Conservation (phyloP, 75 land plant species). For the Picea sitchensis region DNA sequence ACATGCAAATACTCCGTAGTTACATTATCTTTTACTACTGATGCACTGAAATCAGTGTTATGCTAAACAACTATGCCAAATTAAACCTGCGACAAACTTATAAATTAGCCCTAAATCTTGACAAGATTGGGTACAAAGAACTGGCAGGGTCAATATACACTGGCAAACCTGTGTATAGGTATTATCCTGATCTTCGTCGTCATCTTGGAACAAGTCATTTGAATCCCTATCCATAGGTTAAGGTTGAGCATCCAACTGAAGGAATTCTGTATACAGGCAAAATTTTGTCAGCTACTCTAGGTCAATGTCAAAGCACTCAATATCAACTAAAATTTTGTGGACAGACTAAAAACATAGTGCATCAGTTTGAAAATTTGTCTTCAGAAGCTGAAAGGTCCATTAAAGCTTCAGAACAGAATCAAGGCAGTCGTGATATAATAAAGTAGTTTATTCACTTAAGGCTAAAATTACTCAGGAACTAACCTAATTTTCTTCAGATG, state of each 20-base stretch:
- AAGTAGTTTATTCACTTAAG: not conserved
- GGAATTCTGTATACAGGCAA: conserved; percentile 3
- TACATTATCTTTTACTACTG: no score
- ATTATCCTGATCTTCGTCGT: not conserved
- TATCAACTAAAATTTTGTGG: not conserved
- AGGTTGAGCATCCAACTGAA: not conserved
- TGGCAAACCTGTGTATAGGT: conserved; percentile 32
- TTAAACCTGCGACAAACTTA: no score
- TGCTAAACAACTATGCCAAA: no score
- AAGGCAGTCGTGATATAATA: not conserved
- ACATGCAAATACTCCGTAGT: no score
- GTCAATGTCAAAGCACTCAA: not conserved
- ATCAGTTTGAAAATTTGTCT: not conserved
- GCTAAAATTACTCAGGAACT: not conserved
- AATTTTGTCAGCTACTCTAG: not conserved
- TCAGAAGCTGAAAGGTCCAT: not conserved
- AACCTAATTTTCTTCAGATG: not conserved
- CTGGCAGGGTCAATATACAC: conserved; percentile 11
- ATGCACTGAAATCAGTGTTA: no score
- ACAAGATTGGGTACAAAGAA: not conserved
- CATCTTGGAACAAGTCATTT: conserved; percentile 1
- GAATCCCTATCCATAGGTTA: conserved; percentile 5
- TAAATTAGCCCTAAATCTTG: not conserved
- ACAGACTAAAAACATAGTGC: not conserved
- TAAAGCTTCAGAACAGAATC: no score